Conservation (phyloP, 1,284 basidiomycete species). For the Leccinum huronense region DNA sequence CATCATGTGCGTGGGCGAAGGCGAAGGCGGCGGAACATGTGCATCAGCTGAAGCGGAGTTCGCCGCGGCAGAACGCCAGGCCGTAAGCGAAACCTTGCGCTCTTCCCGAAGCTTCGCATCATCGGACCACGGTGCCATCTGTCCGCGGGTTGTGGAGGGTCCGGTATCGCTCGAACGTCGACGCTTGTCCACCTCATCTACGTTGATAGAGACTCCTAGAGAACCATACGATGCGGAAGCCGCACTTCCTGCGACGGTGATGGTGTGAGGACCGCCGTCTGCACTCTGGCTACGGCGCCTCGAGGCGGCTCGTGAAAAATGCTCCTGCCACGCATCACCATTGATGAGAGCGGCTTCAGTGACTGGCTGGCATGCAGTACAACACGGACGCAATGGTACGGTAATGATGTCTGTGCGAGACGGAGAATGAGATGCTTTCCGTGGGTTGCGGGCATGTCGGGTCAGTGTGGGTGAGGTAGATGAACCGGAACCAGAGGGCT, state of each 20-base stretch:
- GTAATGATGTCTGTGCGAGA: conserved; percentile 37
- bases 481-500: conserved; percentile 22
- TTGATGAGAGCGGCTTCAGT: conserved; percentile 48
- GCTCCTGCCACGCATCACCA: conserved; percentile 55
- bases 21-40: not conserved
- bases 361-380: conserved; percentile 48
- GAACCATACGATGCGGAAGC: conserved; percentile 26
- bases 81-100: not conserved
- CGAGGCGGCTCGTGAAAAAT: conserved; percentile 59
- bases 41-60: not conserved
- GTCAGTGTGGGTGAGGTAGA: conserved; percentile 2
- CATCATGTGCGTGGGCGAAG: conserved; percentile 17
- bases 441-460: conserved; percentile 12
- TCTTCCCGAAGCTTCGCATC: conserved; percentile 8
- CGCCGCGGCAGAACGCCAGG: not conserved
- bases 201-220: conserved; percentile 41
- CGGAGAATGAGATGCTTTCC: conserved; percentile 19
- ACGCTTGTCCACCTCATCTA: conserved; percentile 63
- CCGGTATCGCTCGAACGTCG: conserved; percentile 39
- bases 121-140: conserved; percentile 19
- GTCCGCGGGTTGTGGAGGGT: not conserved
- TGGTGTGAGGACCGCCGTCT: conserved; percentile 29
- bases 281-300: conserved; percentile 54
- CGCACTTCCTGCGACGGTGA: conserved; percentile 31
- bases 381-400: conserved; percentile 60